These are phyloP conservation scores for Myriangium duriaei DNA, from an alignment of 2,329 filamentous ascomycete species.

Conservation along the genomic window DNA sequence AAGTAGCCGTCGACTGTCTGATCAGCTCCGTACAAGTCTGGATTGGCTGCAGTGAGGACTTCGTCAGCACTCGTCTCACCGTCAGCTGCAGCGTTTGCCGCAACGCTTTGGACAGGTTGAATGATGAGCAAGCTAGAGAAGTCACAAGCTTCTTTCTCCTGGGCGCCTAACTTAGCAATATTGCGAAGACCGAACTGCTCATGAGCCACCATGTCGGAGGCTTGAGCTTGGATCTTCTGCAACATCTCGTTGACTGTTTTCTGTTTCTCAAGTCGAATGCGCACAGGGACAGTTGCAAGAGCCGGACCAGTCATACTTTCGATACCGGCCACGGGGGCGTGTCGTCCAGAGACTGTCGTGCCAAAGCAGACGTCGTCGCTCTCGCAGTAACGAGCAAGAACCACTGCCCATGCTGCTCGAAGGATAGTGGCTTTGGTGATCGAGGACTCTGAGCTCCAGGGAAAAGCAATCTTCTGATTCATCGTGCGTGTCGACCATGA, in stretches of 20 bases:
- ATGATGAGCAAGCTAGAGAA: slow-evolving; percentile 2
- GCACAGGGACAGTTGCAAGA: slow-evolving; percentile 1
- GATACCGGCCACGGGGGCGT: neutral
- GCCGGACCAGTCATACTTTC: slow-evolving; percentile 1
- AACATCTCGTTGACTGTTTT: neutral
- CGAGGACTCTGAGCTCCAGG: neutral
- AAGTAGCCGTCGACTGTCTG: neutral
- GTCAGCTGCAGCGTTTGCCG: neutral
- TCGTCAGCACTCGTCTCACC: neutral
- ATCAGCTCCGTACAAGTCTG: neutral
- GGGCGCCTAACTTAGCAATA: neutral
- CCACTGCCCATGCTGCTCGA: slow-evolving; percentile 5
- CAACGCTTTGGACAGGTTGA: neutral
- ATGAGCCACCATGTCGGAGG: slow-evolving; percentile 7
- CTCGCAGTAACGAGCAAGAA: neutral
- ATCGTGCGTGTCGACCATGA: neutral
- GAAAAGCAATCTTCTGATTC: neutral
- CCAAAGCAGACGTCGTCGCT: slow-evolving; percentile 3
- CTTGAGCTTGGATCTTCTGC: neutral
- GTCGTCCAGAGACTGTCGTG: slow-evolving; percentile 1
- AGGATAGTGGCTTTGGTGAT: neutral
- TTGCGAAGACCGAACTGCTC: slow-evolving; percentile 3
- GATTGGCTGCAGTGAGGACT: neutral
- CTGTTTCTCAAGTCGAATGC: neutral
- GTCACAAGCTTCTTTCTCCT: neutral